Conservation (phyloP, 2,329 filamentous ascomycete genomes). For the Raffaelea ambrosiae region DNA sequence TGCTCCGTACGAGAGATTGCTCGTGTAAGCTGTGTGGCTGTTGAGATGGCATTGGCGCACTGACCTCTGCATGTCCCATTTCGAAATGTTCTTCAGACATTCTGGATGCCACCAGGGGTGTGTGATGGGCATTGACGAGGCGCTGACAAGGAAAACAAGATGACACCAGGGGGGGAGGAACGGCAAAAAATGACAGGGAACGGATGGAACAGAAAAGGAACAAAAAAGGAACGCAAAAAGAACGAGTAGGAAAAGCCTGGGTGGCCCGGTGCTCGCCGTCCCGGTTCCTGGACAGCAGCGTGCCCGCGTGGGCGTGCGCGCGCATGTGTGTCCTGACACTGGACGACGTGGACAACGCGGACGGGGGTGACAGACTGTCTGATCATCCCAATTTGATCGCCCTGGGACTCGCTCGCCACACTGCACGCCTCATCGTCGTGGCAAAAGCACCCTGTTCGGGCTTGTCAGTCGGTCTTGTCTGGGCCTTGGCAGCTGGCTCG, state of each 20-base stretch:
- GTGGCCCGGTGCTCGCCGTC: too few relatives aligned
- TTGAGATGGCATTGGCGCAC: background rate
- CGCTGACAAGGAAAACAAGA: background rate
- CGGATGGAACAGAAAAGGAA: background rate
- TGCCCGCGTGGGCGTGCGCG: too few relatives aligned
- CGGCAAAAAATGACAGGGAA: background rate
- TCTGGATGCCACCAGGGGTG: conserved; percentile 5
- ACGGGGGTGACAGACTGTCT: conserved; percentile 2
- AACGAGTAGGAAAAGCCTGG: background rate
- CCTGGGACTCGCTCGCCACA: conserved; percentile 3
- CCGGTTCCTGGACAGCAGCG: background rate
- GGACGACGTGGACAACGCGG: background rate
- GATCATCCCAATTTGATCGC: conserved; percentile 11
- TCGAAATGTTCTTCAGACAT: conserved; percentile 7
- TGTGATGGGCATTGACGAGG: background rate
- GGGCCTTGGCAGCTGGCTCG: background rate
- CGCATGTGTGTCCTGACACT: background rate
- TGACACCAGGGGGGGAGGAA: background rate
- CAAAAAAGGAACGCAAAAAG: background rate
- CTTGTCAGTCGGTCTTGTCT: background rate
- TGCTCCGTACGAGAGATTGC: background rate
- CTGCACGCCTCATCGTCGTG: conserved; percentile 5
- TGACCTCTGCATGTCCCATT: background rate
- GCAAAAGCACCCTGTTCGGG: background rate
- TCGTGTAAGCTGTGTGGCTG: background rate